Evolutionary conservation across 2,329 filamentous ascomycete genomes (phyloP), one percentile per base, ranked within the genome.

Genomic region (Xylaria sp.): DNA sequence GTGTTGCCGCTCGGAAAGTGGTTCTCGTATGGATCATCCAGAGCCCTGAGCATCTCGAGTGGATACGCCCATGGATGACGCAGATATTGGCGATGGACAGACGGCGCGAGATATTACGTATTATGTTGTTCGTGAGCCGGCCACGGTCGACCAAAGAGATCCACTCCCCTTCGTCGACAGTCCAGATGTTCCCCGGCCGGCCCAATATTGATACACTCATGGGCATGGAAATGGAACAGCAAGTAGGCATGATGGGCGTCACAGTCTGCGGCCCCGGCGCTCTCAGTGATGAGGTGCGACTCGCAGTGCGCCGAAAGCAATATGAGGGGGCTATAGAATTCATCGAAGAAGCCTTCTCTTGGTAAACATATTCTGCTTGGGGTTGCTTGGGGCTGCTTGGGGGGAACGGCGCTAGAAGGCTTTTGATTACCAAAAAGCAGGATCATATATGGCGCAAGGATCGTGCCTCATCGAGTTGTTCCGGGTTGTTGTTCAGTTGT

Each of bases 31-130:
- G 91, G 91, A 88, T 88, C 49, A 90, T 94, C 59, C 90, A 91
- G 70, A 90, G 85, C 70, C 89, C 89, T 68, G 90, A 93, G 78
- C 90, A 93, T 74, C 82, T 93, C 29, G 90, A 93, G 75, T 93
- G 90, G 90, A 92, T 93, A 72, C 83, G 90, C 47, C 89, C 89
- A 7, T 93, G 90, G 89, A 93, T 93, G 90, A 92, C 90, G 3
- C 84, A 89, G 71, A 92, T 93, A 64, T 81, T 93, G 38, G 85
- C 85, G 60, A 90, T 93, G 87, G 88, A 91, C 59, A 86, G 83
- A 74, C 86, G 90, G 51, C 85, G 90, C 58, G 90, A 93, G 62
- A 84, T 90, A 54, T 81, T 93, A 55, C 87, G 88, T 67, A 90
- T 93, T 74, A 85, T 92, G 79, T 85, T 93, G 55, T 93, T 93